Conservation (phyloP, 768 basidiomycete genomes). For the Paxillus rubicundulus region DNA sequence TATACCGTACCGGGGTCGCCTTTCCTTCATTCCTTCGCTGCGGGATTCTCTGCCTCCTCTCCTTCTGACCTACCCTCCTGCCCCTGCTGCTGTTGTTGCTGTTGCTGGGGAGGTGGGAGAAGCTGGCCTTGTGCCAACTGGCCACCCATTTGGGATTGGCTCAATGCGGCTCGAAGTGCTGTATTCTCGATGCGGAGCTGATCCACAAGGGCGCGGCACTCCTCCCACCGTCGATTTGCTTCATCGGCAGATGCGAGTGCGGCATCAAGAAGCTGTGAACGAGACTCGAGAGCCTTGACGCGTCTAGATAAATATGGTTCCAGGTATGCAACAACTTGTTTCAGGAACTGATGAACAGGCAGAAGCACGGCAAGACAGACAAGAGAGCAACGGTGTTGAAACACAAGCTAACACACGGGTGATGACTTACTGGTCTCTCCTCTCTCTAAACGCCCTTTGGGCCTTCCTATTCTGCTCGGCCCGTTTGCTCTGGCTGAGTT, state of each 20-base stretch:
- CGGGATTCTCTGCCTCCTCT: slow-evolving; percentile 26
- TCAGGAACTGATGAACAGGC: slow-evolving; percentile 1
- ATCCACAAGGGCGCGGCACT: slow-evolving; percentile 86
- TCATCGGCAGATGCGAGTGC: slow-evolving; percentile 85
- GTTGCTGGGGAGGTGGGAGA: slow-evolving; percentile 20
- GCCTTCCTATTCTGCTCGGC: slow-evolving; percentile 96
- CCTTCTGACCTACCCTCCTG: slow-evolving; percentile 26
- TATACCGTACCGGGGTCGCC: background rate
- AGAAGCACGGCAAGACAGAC: slow-evolving; percentile 3
- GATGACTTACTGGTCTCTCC: slow-evolving; percentile 74
- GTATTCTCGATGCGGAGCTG: slow-evolving; percentile 84
- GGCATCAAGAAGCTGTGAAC: slow-evolving; percentile 81
- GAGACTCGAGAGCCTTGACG: slow-evolving; percentile 83
- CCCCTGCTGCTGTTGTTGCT: slow-evolving; percentile 14
- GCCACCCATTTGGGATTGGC: slow-evolving; percentile 36
- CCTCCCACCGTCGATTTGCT: slow-evolving; percentile 87
- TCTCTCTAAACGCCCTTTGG: slow-evolving; percentile 86
- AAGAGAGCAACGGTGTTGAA: slow-evolving; percentile 1
- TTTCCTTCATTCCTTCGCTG: slow-evolving; percentile 20
- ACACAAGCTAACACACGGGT: background rate
- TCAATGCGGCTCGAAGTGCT: slow-evolving; percentile 68
- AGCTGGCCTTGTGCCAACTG: slow-evolving; percentile 31
- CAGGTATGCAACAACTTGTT: slow-evolving; percentile 11
- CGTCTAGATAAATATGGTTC: slow-evolving; percentile 47
- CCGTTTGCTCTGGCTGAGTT: slow-evolving; percentile 77